Percentiles rank a stretch among this genome's conserved stretches.
Conservation (phyloP, 768 basidiomycete species). For the Multifurca ochricompacta region DNA sequence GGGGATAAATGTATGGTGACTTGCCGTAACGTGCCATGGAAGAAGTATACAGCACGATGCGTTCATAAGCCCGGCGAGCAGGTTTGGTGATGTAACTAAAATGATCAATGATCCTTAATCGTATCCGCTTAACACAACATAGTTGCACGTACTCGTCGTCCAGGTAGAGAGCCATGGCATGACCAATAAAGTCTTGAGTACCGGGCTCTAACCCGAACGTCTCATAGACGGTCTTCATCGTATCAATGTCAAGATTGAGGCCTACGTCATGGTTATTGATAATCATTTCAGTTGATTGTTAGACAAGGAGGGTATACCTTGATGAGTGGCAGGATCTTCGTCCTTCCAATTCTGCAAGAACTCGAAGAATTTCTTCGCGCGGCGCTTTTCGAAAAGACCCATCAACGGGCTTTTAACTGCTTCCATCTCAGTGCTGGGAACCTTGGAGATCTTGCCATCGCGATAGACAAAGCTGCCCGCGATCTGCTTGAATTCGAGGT, state of each 20-base stretch:
- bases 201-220: conserved; percentile 96
- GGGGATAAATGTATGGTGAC: conserved; percentile 98
- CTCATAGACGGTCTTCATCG: conserved; percentile 92
- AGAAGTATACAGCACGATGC: conserved; percentile 94
- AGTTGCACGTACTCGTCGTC: conserved; percentile 79
- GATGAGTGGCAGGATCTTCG: conserved; percentile 91
- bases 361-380: conserved; percentile 98
- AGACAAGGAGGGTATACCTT: conserved; percentile 47
- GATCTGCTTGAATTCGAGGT: conserved; percentile 99
- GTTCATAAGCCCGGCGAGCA: conserved; percentile 84
- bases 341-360: conserved; percentile 95
- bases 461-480: conserved; percentile 97
- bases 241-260: conserved; percentile 79
- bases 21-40: conserved; percentile 99
- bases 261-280: conserved; percentile 37
- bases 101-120: conserved; percentile 2
- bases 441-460: conserved; percentile 94
- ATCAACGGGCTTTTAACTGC: conserved; percentile 91
- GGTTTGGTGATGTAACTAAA: conserved; percentile 86
- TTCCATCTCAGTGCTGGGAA: conserved; percentile 96
- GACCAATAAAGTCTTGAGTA: conserved; percentile 98
- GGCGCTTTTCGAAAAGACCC: conserved; percentile 98
- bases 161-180: conserved; percentile 97
- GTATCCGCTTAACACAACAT: not conserved
- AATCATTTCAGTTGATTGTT: not conserved